Percentiles rank a stretch among this genome's conserved stretches.
These are phyloP conservation scores for Entrophospora sp. DNA, from an alignment of 192 early-diverging fungal species.

Conservation along the genomic window DNA sequence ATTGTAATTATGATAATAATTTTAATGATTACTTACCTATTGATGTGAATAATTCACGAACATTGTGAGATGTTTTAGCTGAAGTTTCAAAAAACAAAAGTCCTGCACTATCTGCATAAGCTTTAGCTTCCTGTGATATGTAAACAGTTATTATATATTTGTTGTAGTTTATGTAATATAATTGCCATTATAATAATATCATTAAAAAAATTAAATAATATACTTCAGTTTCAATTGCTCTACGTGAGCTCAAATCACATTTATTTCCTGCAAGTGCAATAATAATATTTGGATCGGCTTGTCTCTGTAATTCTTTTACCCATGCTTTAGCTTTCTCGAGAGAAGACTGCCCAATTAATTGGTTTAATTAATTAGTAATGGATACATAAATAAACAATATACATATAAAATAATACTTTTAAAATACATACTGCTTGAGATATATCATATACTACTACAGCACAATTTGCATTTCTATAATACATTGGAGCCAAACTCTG, in stretches of 20 bases:
- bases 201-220: background rate
- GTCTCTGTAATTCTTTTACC: conserved; percentile 67
- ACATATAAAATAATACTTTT: background rate
- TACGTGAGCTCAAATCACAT: conserved; percentile 50
- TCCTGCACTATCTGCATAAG: conserved; percentile 54
- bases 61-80: conserved; percentile 55
- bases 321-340: conserved; percentile 64
- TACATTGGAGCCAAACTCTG: conserved; percentile 69
- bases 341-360: conserved; percentile 36
- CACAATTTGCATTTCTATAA: conserved; percentile 63
- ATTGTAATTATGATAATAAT: background rate
- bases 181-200: no score
- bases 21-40: conserved; percentile 36
- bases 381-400: background rate
- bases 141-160: background rate
- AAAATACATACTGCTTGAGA: conserved; percentile 51
- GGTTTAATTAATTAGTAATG: background rate
- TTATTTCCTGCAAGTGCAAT: conserved; percentile 69
- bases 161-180: no score
- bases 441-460: conserved; percentile 67
- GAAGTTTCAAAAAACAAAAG: conserved; percentile 62
- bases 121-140: conserved; percentile 43
- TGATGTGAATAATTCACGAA: conserved; percentile 52
- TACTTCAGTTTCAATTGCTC: conserved; percentile 62
- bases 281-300: conserved; percentile 63